Percentiles rank a stretch among this genome's conserved stretches.
These are phyloP conservation scores for Beauveria australis DNA, from an alignment of 2,329 filamentous ascomycete genomes.

Conservation along the genomic window DNA sequence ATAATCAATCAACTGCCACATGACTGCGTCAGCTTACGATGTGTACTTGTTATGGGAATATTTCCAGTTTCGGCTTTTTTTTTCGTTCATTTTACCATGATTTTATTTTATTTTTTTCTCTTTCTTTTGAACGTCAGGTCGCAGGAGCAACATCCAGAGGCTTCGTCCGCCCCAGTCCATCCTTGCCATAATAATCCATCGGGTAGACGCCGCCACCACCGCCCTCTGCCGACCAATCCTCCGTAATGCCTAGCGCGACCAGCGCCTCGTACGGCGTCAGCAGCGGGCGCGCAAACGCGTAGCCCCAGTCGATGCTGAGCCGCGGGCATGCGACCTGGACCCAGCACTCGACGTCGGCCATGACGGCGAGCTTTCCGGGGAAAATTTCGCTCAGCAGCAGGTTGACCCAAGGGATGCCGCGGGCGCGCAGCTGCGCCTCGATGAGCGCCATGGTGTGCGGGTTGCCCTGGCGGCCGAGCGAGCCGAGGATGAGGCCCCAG, in stretches of 20 bases:
- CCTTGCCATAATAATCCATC: conserved; percentile 96
- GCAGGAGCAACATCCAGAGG: conserved; percentile 24
- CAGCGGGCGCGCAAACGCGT: conserved; percentile 82
- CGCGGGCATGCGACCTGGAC: conserved; percentile 97
- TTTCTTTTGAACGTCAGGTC: conserved; percentile 11
- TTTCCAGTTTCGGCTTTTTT: background rate
- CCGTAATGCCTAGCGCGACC: conserved; percentile 70
- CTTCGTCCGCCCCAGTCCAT: conserved; percentile 78
- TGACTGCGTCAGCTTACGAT: background rate
- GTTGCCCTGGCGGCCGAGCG: conserved; percentile 89
- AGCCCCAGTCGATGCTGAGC: conserved; percentile 97
- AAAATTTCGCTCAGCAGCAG: conserved; percentile 91
- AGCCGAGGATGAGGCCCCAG: conserved; percentile 93
- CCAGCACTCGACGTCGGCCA: conserved; percentile 94
- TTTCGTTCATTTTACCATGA: background rate
- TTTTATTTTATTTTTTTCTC: background rate
- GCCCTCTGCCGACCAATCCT: conserved; percentile 57
- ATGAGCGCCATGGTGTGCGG: conserved; percentile 85
- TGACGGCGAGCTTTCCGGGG: conserved; percentile 86
- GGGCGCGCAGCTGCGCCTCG: conserved; percentile 62
- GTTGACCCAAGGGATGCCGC: conserved; percentile 75
- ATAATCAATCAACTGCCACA: background rate
- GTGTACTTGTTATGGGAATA: background rate
- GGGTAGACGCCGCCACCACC: conserved; percentile 68
- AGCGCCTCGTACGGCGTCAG: conserved; percentile 93